phyloP scores from a whole-genome alignment of 192 early-diverging fungal species.

The Funneliformis mosseae region DNA sequence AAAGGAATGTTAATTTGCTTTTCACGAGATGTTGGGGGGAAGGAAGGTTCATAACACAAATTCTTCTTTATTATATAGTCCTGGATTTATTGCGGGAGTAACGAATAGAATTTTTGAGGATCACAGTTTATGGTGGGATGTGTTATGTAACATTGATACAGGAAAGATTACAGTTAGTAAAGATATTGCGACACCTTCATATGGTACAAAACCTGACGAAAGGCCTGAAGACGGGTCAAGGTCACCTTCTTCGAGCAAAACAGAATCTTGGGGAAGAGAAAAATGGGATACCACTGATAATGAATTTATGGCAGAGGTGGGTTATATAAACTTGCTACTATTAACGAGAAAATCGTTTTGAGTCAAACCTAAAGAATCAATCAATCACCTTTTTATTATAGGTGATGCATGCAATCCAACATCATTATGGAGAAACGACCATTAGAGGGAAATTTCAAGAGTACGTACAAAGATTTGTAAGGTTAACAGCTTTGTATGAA shows the following conservation, averaged over 20 bases:
- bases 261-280: constrained; percentile 30
- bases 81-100: constrained; percentile 95
- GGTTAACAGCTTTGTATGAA: constrained; percentile 78
- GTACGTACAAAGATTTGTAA: constrained; percentile 83
- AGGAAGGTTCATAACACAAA: neutral
- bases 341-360: no score
- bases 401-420: constrained; percentile 79
- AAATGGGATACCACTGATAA: constrained; percentile 54
- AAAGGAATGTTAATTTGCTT: constrained; percentile 5
- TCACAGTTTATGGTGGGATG: constrained; percentile 92
- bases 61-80: constrained; percentile 43
- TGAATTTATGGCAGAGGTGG: constrained; percentile 61
- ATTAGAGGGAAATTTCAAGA: constrained; percentile 88
- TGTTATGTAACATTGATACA: constrained; percentile 93
- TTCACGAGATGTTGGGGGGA: no score
- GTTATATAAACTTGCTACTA: constrained; percentile 5
- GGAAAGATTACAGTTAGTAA: constrained; percentile 93
- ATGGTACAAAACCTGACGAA: constrained; percentile 19
- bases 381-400: constrained; percentile 36
- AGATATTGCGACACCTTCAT: constrained; percentile 44
- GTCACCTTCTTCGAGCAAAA: constrained; percentile 30
- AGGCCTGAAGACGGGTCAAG: constrained; percentile 35
- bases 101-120: constrained; percentile 97
- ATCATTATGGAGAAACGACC: constrained; percentile 83
- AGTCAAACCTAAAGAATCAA: no score